Evolutionary conservation across 306 rosid genomes (phyloP).

Genomic region (Geum urbanum): DNA sequence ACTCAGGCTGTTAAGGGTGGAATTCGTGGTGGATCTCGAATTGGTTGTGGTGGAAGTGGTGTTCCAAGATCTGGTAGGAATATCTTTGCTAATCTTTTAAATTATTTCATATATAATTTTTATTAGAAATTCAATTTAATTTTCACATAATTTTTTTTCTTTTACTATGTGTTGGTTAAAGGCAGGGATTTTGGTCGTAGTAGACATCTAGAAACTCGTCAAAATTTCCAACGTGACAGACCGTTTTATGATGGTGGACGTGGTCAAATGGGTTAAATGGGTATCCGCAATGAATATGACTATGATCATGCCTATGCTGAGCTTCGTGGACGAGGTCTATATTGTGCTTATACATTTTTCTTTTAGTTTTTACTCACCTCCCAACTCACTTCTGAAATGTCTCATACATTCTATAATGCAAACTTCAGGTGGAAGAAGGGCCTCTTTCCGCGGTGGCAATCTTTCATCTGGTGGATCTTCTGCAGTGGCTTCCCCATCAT

Average conservation of each 20-base stretch:
- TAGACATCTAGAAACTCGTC: conserved; percentile 33
- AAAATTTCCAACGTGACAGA: conserved; percentile 45
- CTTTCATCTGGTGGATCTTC: conserved; percentile 38
- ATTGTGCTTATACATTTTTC: conserved; percentile 14
- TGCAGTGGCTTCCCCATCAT: conserved; percentile 43
- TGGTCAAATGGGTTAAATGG: conserved; percentile 48
- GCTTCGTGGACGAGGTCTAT: conserved; percentile 47
- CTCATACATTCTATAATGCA: conserved; percentile 3
- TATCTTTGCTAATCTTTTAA: conserved; percentile 14
- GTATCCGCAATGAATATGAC: conserved; percentile 34
- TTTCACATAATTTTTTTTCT: conserved; percentile 10
- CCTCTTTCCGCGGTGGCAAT: conserved; percentile 41
- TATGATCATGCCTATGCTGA: conserved; percentile 35
- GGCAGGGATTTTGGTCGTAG: conserved; percentile 59
- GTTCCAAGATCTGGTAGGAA: conserved; percentile 49
- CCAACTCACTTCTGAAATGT: not conserved
- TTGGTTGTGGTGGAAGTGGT: conserved; percentile 48
- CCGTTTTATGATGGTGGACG: conserved; percentile 41
- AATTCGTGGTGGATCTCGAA: conserved; percentile 78
- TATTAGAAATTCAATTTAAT: conserved; percentile 16
- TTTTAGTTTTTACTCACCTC: conserved; percentile 10
- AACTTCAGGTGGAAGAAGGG: conserved; percentile 51
- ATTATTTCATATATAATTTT: not conserved
- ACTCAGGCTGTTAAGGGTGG: conserved; percentile 79
- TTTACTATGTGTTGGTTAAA: conserved; percentile 21